phyloP scores from a whole-genome alignment of 805 yeast species.

The Candida easanensis region DNA sequence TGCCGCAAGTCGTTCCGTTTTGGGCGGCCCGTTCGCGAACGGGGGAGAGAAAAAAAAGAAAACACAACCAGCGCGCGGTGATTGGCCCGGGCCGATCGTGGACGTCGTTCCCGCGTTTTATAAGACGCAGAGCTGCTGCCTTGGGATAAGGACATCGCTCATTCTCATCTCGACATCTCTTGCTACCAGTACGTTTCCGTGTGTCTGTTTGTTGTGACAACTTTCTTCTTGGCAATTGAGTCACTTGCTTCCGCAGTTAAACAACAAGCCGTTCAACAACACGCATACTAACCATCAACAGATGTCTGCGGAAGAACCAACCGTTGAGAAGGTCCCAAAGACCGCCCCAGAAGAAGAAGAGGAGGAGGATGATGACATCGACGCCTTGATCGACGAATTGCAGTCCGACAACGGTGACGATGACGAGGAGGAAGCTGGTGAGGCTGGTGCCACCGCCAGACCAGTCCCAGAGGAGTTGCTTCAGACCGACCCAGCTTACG shows the following conservation, averaged over 20 bases:
- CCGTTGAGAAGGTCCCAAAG: conserved; percentile 52
- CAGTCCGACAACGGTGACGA: conserved; percentile 63
- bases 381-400: conserved; percentile 72
- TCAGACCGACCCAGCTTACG: conserved; percentile 75
- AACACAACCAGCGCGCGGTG: too few species aligned
- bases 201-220: too few species aligned
- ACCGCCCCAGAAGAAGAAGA: conserved; percentile 44
- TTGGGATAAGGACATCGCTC: too few species aligned
- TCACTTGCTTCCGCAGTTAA: too few species aligned
- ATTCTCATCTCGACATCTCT: too few species aligned
- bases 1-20: conserved; percentile 4
- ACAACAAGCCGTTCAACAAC: too few species aligned
- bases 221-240: too few species aligned
- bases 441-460: conserved; percentile 58
- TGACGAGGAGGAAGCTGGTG: conserved; percentile 44
- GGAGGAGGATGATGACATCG: conserved; percentile 67
- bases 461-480: conserved; percentile 84
- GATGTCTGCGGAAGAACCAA: conserved; percentile 43
- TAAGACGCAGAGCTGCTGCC: neutral
- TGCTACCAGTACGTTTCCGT: too few species aligned
- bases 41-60: neutral
- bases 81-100: neutral
- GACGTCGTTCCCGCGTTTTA: neutral
- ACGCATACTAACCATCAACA: conserved; percentile 14
- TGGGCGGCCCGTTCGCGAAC: neutral